Evolutionary conservation across 805 yeast species (phyloP).

Genomic region (Hanseniaspora thailandica): DNA sequence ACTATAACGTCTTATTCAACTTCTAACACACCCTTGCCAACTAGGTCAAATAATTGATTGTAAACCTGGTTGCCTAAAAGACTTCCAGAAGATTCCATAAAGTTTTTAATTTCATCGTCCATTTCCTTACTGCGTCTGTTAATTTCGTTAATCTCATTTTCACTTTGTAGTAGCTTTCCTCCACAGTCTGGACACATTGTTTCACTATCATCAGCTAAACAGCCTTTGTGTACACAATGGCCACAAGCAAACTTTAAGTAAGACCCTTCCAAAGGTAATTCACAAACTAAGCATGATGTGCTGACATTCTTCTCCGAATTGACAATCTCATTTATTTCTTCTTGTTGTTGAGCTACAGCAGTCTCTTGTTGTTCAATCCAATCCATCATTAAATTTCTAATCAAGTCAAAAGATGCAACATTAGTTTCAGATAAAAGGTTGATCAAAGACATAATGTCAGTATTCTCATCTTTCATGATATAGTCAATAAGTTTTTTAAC

Average conservation of each 20-base stretch:
- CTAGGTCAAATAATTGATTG: conserved; percentile 61
- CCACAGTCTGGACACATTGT: conserved; percentile 60
- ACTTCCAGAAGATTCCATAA: conserved; percentile 38
- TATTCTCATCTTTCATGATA: conserved; percentile 40
- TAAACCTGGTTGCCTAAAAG: conserved; percentile 3
- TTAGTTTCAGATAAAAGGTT: conserved; percentile 51
- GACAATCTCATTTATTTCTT: conserved; percentile 60
- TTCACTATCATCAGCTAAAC: conserved; percentile 44
- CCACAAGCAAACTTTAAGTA: conserved; percentile 72
- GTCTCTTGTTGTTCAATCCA: conserved; percentile 46
- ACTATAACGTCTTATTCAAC: conserved; percentile 17
- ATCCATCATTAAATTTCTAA: conserved; percentile 56
- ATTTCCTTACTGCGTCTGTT: conserved; percentile 45
- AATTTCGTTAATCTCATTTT: conserved; percentile 47
- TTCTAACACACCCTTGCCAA: conserved; percentile 82
- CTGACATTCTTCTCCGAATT: conserved; percentile 39
- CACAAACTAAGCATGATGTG: conserved; percentile 55
- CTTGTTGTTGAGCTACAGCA: conserved; percentile 58
- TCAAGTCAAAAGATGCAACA: conserved; percentile 56
- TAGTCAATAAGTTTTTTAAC: conserved; percentile 31
- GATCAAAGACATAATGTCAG: conserved; percentile 70
- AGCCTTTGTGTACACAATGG: conserved; percentile 77
- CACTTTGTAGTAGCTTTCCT: conserved; percentile 56
- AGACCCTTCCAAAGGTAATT: conserved; percentile 58
- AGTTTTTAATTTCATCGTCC: conserved; percentile 48